Conservation (phyloP, 129 eudicot genomes). For the Heracleum sosnowskyi region DNA sequence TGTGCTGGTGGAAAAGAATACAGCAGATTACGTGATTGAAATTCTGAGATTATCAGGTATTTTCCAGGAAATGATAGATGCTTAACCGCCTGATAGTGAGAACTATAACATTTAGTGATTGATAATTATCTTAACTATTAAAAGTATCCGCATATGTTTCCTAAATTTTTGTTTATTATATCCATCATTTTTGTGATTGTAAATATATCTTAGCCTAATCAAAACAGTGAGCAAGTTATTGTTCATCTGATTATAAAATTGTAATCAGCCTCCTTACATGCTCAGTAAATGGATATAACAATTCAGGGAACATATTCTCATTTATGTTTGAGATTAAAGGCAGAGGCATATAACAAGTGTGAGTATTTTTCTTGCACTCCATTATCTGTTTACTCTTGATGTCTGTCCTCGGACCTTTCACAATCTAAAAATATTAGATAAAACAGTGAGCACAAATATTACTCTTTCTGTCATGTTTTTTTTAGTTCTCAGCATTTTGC, state of each 20-base stretch:
- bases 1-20: slow-evolving; percentile 74
- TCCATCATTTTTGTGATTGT: too few relatives aligned
- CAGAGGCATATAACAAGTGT: too few relatives aligned
- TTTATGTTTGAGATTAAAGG: too few relatives aligned
- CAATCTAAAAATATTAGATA: slow-evolving; percentile 50
- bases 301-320: too few relatives aligned
- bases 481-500: background rate
- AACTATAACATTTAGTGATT: background rate
- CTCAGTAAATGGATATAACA: too few relatives aligned
- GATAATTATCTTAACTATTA: background rate
- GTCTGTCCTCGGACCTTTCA: slow-evolving; percentile 42
- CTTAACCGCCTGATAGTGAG: background rate
- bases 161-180: too few relatives aligned
- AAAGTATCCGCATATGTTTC: too few relatives aligned
- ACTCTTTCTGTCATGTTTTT: background rate
- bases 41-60: slow-evolving; percentile 79
- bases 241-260: too few relatives aligned
- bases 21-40: slow-evolving; percentile 88
- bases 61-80: background rate
- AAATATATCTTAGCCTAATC: too few relatives aligned
- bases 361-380: too few relatives aligned
- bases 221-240: too few relatives aligned
- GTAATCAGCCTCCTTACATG: too few relatives aligned
- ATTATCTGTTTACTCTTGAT: slow-evolving; percentile 72
- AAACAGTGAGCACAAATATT: slow-evolving; percentile 29